A percentile compares a stretch with the other conserved stretches of the same genome.
Evolutionary conservation across 768 basidiomycete species (phyloP).

Genomic region (Infundibulicybe gibba): DNA sequence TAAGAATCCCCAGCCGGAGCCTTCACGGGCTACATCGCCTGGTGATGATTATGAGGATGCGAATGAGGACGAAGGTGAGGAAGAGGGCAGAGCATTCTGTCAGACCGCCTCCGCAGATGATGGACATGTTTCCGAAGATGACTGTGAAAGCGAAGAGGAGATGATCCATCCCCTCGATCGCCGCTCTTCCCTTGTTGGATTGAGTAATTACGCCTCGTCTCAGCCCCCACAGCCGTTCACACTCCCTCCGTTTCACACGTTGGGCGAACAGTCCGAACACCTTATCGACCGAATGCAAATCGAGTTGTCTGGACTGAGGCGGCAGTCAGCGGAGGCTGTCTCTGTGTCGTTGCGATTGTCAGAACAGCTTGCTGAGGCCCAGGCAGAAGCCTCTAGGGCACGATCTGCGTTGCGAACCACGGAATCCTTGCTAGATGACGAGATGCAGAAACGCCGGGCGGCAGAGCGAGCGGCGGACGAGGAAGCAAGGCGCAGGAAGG

Average conservation of each 20-base stretch:
- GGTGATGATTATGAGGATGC: conserved; percentile 17
- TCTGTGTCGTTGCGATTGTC: conserved; percentile 61
- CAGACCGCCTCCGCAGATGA: background rate
- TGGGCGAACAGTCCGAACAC: conserved; percentile 33
- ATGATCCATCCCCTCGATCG: conserved; percentile 42
- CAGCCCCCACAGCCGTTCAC: conserved; percentile 26
- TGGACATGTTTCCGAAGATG: conserved; percentile 40
- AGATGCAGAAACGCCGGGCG: conserved; percentile 52
- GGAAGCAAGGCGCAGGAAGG: conserved; percentile 39
- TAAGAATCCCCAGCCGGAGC: conserved; percentile 16
- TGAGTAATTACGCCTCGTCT: conserved; percentile 28
- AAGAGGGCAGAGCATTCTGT: no score
- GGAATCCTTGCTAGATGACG: conserved; percentile 60
- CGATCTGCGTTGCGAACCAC: conserved; percentile 50
- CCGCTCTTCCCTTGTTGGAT: conserved; percentile 32
- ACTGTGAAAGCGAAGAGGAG: conserved; percentile 71
- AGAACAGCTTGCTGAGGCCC: conserved; percentile 65
- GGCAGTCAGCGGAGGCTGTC: conserved; percentile 67
- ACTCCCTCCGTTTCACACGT: conserved; percentile 40
- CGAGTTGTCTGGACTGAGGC: conserved; percentile 60
- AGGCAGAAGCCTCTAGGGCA: conserved; percentile 55
- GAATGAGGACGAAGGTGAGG: conserved; percentile 11
- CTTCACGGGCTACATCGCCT: conserved; percentile 4
- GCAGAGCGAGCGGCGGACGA: conserved; percentile 52
- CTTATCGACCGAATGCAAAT: conserved; percentile 60